These are phyloP conservation scores for Achlya hypogyna DNA, from an alignment of 352 stramenopile genomes.

Conservation along the genomic window DNA sequence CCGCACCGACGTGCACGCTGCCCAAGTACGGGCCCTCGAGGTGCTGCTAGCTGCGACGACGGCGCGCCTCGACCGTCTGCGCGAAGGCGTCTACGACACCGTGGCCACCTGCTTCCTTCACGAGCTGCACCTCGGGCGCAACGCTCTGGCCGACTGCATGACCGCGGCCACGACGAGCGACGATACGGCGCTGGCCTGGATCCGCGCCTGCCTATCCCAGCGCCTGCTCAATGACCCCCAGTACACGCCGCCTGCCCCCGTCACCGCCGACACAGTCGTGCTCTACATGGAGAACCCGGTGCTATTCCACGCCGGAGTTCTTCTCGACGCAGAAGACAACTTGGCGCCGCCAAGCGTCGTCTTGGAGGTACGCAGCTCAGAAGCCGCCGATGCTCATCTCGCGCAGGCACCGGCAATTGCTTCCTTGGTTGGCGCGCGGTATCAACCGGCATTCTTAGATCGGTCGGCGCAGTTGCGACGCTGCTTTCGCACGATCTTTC, in stretches of 20 bases:
- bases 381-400: neutral
- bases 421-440: neutral
- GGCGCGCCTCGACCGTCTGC: neutral
- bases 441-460: neutral
- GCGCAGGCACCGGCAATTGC: neutral
- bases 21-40: neutral
- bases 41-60: neutral
- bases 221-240: neutral
- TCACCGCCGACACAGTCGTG: neutral
- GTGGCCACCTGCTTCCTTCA: conserved; percentile 15
- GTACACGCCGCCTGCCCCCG: neutral
- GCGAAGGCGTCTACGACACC: conserved; percentile 7
- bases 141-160: neutral
- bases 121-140: neutral
- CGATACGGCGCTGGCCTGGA: neutral
- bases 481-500: neutral
- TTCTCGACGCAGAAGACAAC: neutral
- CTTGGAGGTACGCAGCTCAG: neutral
- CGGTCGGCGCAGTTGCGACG: neutral
- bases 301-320: neutral
- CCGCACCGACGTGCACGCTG: neutral
- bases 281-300: neutral
- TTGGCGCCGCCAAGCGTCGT: neutral
- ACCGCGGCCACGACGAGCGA: neutral
- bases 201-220: neutral